Conservation (phyloP, 2,329 filamentous ascomycete genomes). For the Emergomyces orientalis region DNA sequence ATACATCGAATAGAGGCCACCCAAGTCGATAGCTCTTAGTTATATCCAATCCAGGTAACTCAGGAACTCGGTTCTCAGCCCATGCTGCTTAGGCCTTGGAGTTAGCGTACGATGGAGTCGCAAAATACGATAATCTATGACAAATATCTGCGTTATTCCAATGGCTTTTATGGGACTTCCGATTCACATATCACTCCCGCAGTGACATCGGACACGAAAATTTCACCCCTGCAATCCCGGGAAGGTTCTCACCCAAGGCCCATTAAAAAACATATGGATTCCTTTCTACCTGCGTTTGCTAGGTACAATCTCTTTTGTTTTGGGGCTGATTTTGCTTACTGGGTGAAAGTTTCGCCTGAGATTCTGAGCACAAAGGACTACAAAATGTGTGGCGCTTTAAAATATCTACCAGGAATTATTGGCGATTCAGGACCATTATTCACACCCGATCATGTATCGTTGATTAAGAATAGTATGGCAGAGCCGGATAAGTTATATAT, state of each 20-base stretch:
- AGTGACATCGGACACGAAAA: background rate
- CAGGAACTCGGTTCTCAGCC: background rate
- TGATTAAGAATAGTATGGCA: background rate
- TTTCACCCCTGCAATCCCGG: background rate
- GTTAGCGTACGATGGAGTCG: background rate
- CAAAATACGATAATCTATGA: background rate
- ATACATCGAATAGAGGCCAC: background rate
- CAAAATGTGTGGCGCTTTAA: background rate
- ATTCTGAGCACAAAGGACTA: constrained; percentile 3
- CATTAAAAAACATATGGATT: background rate
- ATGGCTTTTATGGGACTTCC: background rate
- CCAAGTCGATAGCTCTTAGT: background rate
- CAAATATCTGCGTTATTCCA: constrained; percentile 1
- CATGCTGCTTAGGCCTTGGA: background rate
- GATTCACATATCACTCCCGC: background rate
- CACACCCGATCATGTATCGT: constrained; percentile 2
- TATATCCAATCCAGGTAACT: constrained; percentile 2
- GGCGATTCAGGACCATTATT: background rate
- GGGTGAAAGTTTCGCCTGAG: background rate
- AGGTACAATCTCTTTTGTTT: constrained; percentile 6
- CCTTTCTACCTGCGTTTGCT: constrained; percentile 1
- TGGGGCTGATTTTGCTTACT: constrained; percentile 2
- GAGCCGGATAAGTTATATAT: background rate
- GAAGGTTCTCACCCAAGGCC: background rate
- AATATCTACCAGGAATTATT: background rate